Evolutionary conservation across 1,139 yeast species (phyloP), one percentile per base, ranked within the genome.

Genomic region (Pichia sp.): DNA sequence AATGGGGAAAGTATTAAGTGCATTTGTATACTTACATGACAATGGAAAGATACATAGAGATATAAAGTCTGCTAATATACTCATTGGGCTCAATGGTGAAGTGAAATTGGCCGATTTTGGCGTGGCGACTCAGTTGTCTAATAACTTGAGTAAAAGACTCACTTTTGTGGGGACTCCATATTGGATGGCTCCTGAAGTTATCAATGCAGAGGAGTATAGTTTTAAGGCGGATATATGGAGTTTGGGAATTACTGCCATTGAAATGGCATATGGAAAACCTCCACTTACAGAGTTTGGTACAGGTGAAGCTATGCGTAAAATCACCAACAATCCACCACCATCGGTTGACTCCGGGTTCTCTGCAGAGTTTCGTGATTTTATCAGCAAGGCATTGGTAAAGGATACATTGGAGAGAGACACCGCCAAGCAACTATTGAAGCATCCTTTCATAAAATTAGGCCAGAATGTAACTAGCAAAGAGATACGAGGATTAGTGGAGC

Each of bases 141-240:
- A 76, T 51, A 85, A 77, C 58, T 69, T 83, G 57, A 84, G 81
- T 34, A 72, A 77, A 39, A 56, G 95, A 46, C 80, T 83, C 50
- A 91, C 98, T 0, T 91, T 94, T 52, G 98, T 91, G 8, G 98
- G 99, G 0, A 91, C 98, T 0, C 98, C 99, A 1, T 91, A 88
- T 56, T 91, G 97, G 93, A 93, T 93, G 98, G 94, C 97, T 0
- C 98, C 98, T 0, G 99, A 93, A 52, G 94, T 91, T 2, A 82
- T 91, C 30, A 63, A 77, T 50, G 95, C 86, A 55, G 81, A 82
- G 32, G 95, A 91, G 10, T 94, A 93, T 56, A 77, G 85, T 45
- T 83, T 72, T 53, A 74, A 83, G 47, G 96, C 98, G 1, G 98
- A 93, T 57, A 76, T 91, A 3, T 93, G 98, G 98, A 86, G 96